Conservation (phyloP, 352 stramenopile species). For the Lagenidium sp. region DNA sequence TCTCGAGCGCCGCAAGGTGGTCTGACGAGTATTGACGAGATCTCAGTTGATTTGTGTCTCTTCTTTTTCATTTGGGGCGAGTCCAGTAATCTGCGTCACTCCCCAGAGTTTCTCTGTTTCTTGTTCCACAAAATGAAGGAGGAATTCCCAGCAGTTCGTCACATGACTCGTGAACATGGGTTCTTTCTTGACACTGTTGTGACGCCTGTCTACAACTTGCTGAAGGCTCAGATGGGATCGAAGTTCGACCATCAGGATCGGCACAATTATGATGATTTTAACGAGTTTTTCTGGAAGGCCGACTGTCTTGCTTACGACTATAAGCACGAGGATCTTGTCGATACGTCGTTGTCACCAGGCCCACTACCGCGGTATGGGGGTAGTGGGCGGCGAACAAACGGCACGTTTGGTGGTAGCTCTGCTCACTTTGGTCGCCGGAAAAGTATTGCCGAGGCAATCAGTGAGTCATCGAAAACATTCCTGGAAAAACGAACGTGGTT, state of each 20-base stretch:
- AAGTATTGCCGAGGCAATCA: constrained; percentile 87
- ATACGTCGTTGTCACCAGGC: constrained; percentile 51
- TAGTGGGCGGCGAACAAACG: constrained; percentile 19
- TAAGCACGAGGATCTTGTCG: constrained; percentile 80
- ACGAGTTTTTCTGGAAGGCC: constrained; percentile 99
- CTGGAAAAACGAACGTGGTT: constrained; percentile 97
- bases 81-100: constrained; percentile 95
- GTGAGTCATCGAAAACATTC: constrained; percentile 94
- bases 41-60: constrained; percentile 82
- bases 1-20: constrained; percentile 59
- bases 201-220: constrained; percentile 90
- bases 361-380: constrained; percentile 41
- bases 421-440: constrained; percentile 45
- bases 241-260: constrained; percentile 91
- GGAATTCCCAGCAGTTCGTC: constrained; percentile 63
- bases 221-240: constrained; percentile 82
- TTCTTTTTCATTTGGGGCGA: constrained; percentile 99
- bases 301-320: constrained; percentile 94
- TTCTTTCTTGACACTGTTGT: constrained; percentile 98
- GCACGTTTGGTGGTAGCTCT: constrained; percentile 11
- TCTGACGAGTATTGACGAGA: constrained; percentile 83
- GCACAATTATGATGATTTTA: constrained; percentile 99
- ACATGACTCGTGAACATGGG: constrained; percentile 83
- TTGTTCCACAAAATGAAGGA: constrained; percentile 96
- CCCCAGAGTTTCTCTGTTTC: constrained; percentile 97